Base-by-base conservation (phyloP, 2,329 filamentous ascomycete genomes). In the Neofusicoccum cordaticola region DNA sequence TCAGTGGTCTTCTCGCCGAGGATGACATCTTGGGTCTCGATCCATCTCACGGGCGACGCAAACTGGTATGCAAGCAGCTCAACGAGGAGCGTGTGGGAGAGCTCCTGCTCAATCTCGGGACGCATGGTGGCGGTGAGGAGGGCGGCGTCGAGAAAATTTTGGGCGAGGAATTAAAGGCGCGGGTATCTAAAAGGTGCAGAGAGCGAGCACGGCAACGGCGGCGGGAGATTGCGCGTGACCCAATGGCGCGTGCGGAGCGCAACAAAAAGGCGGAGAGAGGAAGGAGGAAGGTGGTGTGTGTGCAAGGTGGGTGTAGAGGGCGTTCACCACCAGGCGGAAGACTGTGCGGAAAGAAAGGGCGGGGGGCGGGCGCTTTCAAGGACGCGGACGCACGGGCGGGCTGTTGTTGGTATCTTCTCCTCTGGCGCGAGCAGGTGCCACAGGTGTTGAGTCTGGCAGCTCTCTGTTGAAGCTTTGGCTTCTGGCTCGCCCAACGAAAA, bases 11-110 rank as follows among this genome's bases (percentile, higher is more conserved):
- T 95, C 80, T 98, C 93, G 69, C 90, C 94, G 72, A 99, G 90
- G 75, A 99, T 95, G 73, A 99, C 95, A 94, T 99, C 95, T 82
- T 99, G 95, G 63, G 95, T 99, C 83, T 99, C 95, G 80, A 99
- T 99, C 95, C 95, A 99, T 88, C 95, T 90, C 73, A 99, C 95
- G 58, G 95, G 95, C 63, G 94, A 98, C 73, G 95, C 95, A 80
- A 99, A 99, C 79, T 99, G 95, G 82, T 98, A 99, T 84, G 95
- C 95, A 72, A 99, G 88, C 69, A 99, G 91, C 88, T 99, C 95
- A 70, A 99, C 92, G 77, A 99, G 91, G 81, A 99, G 88, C 71
- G 94, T 98, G 82, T 99, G 94, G 76, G 95, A 91, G 80, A 99
- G 91, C 85, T 99, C 95, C 83, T 99, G 95, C 88, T 99, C 94